Evolutionary conservation across 75 land plant genomes (phyloP).

Genomic region (Chamaecyparis obtusa): DNA sequence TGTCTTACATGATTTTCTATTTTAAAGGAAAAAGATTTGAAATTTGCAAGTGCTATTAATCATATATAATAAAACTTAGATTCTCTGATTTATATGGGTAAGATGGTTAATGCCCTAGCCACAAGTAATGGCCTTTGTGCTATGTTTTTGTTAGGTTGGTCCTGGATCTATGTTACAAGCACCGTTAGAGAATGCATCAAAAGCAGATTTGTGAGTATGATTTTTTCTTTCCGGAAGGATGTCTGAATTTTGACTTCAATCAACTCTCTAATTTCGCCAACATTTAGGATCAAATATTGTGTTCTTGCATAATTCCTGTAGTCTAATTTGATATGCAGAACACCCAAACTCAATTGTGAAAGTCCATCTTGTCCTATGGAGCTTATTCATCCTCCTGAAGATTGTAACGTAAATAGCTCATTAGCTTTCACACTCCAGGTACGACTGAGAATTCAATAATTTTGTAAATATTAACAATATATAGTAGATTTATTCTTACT

Average conservation of each 20-base stretch:
- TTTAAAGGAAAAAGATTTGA: not conserved
- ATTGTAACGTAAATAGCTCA: constrained; percentile 94
- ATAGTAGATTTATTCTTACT: not conserved
- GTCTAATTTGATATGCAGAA: constrained; percentile 36
- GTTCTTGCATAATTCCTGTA: not conserved
- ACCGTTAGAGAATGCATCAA: constrained; percentile 68
- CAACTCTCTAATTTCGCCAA: not conserved
- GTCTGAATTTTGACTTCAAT: not conserved
- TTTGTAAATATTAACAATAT: not conserved
- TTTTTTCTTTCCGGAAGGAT: not conserved
- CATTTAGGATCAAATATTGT: not conserved
- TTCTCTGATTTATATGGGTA: not conserved
- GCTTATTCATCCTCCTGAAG: constrained; percentile 94
- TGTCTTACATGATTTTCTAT: too few relatives aligned
- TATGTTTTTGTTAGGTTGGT: constrained; percentile 59
- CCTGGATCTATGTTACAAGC: constrained; percentile 84
- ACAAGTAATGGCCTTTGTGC: not conserved
- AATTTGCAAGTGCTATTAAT: not conserved
- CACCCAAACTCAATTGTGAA: constrained; percentile 76
- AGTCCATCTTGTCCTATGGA: constrained; percentile 69
- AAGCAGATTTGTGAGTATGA: constrained; percentile 61
- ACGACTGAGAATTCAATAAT: not conserved
- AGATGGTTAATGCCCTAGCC: not conserved
- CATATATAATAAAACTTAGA: not conserved
- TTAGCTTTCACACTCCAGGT: constrained; percentile 98